Conservation (phyloP, 179 eudicot species). For the Beta macrorhiza region DNA sequence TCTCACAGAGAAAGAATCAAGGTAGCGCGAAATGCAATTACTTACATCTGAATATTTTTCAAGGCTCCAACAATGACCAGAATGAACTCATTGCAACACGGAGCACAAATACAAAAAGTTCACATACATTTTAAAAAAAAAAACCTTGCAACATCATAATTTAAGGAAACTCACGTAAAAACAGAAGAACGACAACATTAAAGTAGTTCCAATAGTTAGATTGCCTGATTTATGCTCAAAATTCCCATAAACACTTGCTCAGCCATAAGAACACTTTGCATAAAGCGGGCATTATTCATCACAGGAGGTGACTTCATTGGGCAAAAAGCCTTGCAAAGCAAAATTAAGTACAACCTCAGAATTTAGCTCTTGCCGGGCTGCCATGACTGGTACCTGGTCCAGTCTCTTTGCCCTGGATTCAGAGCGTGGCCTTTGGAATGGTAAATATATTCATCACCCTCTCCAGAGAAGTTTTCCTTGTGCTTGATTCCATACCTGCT, state of each 20-base stretch:
- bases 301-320: slow-evolving; percentile 12
- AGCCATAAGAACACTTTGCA: neutral
- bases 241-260: slow-evolving; percentile 8
- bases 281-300: slow-evolving; percentile 25
- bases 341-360: neutral
- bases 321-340: neutral
- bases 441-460: slow-evolving; percentile 85
- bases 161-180: neutral
- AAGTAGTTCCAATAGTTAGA: slow-evolving; percentile 2
- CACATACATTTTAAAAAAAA: neutral
- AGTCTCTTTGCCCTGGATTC: slow-evolving; percentile 91
- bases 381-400: slow-evolving; percentile 93
- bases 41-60: neutral
- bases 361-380: slow-evolving; percentile 68
- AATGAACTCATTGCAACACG: slow-evolving; percentile 1
- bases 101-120: neutral
- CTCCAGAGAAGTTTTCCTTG: slow-evolving; percentile 87
- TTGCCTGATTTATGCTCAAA: slow-evolving; percentile 9
- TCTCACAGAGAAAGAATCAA: neutral
- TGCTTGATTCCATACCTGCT: slow-evolving; percentile 82
- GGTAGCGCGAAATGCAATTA: neutral
- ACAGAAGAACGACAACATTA: slow-evolving; percentile 13
- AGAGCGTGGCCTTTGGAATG: slow-evolving; percentile 95
- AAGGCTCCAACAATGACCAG: neutral
- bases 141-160: too few relatives aligned